phyloP scores from a whole-genome alignment of 352 stramenopile species.

The Peronosclerospora sorghi region DNA sequence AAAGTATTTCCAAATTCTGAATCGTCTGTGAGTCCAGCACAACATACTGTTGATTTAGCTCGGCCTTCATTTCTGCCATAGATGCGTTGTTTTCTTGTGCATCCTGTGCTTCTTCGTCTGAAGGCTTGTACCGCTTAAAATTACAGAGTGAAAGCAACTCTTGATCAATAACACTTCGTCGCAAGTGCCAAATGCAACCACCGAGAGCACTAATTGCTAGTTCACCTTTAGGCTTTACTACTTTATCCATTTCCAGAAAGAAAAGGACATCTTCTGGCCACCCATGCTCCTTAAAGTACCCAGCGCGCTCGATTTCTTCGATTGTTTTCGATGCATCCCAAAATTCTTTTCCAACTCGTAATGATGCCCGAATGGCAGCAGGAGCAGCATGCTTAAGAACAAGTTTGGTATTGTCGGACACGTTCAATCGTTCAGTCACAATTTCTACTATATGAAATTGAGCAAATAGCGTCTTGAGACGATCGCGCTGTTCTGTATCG shows the following conservation, averaged over 20 bases:
- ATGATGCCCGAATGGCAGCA: conserved; percentile 46
- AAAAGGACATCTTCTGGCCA: conserved; percentile 47
- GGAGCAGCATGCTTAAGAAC: conserved; percentile 65
- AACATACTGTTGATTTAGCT: conserved; percentile 82
- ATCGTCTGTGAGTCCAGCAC: conserved; percentile 95
- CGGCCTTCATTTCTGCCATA: conserved; percentile 22
- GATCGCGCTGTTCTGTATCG: conserved; percentile 91
- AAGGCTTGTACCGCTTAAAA: conserved; percentile 69
- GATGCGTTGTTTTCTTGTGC: conserved; percentile 11
- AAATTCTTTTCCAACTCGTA: conserved; percentile 71
- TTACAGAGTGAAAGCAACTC: conserved; percentile 70
- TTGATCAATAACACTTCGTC: conserved; percentile 75
- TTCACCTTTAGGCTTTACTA: conserved; percentile 39
- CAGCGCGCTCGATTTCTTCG: conserved; percentile 79
- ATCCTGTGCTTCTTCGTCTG: conserved; percentile 44
- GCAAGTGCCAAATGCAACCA: conserved; percentile 71
- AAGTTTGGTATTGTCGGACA: conserved; percentile 55
- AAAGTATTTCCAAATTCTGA: conserved; percentile 93
- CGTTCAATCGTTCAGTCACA: conserved; percentile 54
- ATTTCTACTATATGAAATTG: conserved; percentile 82
- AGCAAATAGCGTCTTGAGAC: conserved; percentile 92
- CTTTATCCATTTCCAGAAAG: conserved; percentile 70
- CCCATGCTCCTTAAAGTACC: conserved; percentile 80
- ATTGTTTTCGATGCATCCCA: conserved; percentile 87
- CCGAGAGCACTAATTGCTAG: conserved; percentile 60